A percentile compares a stretch with the other conserved stretches of the same genome.
Conservation (phyloP, 2,329 filamentous ascomycete species). For the Colletotrichum horii region DNA sequence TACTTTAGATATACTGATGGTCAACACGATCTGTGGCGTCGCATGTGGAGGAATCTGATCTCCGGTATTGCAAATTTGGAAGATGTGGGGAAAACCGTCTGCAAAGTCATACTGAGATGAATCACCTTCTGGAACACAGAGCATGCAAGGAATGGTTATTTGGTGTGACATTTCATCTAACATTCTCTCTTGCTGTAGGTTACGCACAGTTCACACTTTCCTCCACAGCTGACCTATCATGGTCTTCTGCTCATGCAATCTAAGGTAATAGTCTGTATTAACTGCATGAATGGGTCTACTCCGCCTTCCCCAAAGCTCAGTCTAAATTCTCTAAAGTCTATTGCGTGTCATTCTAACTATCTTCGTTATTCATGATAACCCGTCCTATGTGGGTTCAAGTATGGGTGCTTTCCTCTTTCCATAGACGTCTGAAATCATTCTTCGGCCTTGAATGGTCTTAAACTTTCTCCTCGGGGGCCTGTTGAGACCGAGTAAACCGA, state of each 20-base stretch:
- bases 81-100: background rate
- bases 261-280: too few species aligned
- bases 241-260: too few species aligned
- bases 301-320: background rate
- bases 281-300: rapidly evolving
- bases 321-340: background rate
- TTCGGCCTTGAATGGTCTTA: rapidly evolving
- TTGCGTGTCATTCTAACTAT: background rate
- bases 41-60: background rate
- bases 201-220: background rate
- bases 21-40: background rate
- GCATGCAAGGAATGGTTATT: background rate
- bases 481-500: background rate
- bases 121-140: background rate
- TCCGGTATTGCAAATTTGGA: background rate
- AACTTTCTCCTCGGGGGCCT: background rate
- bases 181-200: background rate
- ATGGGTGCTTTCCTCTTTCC: background rate
- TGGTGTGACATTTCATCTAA: rapidly evolving
- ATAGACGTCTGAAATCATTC: rapidly evolving
- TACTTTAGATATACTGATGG: background rate
- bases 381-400: rapidly evolving
- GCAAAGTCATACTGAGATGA: background rate
- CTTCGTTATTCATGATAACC: background rate
- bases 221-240: background rate